These are phyloP conservation scores for Pestalotiopsis sp. DNA, from an alignment of 2,329 filamentous ascomycete genomes.

Conservation along the genomic window DNA sequence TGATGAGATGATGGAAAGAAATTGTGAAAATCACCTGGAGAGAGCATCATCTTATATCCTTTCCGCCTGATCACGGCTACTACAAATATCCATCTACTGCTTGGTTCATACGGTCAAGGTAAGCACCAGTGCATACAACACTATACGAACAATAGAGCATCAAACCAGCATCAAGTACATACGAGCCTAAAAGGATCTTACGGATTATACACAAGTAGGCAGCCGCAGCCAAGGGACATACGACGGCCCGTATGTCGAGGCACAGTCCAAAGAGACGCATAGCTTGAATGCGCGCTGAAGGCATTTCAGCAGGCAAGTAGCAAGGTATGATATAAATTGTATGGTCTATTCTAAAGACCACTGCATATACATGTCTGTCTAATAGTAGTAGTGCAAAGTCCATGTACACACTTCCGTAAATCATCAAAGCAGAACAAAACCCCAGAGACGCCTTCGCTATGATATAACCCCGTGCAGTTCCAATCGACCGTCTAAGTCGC, in stretches of 20 bases:
- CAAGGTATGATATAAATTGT: too few species aligned
- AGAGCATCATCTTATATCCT: neutral
- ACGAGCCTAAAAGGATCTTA: neutral
- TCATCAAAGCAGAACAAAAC: neutral
- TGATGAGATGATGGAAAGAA: neutral
- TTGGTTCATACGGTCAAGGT: neutral
- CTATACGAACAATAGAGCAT: neutral
- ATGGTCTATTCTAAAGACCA: too few species aligned
- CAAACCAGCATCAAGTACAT: neutral
- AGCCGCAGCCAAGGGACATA: neutral
- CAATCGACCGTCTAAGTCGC: neutral
- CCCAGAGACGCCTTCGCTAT: neutral
- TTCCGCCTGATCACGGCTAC: neutral
- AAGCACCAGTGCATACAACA: neutral
- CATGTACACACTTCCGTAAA: neutral
- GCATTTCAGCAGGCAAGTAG: too few species aligned
- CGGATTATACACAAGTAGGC: neutral
- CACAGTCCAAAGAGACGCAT: neutral
- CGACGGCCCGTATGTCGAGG: neutral
- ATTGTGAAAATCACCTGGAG: neutral
- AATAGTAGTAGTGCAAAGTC: too few species aligned
- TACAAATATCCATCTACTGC: neutral
- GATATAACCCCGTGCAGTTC: neutral
- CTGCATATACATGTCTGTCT: too few species aligned
- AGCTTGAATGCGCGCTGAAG: too few species aligned